Evolutionary conservation across 129 eudicot species (phyloP).

Genomic region (Glebionis coronaria): DNA sequence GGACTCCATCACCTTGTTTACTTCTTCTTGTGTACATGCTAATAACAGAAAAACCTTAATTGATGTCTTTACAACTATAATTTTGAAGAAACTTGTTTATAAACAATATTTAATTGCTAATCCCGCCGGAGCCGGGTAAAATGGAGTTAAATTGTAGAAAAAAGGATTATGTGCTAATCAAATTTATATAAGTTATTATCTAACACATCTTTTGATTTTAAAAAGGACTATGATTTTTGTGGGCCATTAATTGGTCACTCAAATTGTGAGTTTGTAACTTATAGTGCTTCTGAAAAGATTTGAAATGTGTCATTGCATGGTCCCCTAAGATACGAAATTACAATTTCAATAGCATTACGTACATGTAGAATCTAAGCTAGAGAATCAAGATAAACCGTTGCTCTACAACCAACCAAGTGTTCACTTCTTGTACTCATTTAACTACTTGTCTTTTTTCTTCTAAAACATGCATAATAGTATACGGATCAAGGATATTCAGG

Average conservation of each 20-base stretch:
- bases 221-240: not conserved
- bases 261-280: not conserved
- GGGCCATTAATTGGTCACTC: not conserved
- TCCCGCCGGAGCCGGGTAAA: no score
- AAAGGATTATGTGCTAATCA: not conserved
- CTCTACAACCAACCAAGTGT: conserved; percentile 31
- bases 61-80: not conserved
- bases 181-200: no score
- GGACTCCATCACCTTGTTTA: conserved; percentile 49
- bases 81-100: not conserved
- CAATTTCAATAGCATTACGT: not conserved
- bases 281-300: not conserved
- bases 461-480: no score
- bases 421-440: not conserved
- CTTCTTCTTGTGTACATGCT: conserved; percentile 73
- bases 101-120: no score
- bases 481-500: no score
- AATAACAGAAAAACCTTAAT: not conserved
- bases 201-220: not conserved
- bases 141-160: no score
- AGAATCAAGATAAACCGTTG: conserved; percentile 18
- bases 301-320: not conserved
- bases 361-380: not conserved
- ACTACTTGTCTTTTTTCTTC: no score
- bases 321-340: conserved; percentile 12